Evolutionary conservation across 352 stramenopile species (phyloP).

Genomic region (Phytopythium litorale): DNA sequence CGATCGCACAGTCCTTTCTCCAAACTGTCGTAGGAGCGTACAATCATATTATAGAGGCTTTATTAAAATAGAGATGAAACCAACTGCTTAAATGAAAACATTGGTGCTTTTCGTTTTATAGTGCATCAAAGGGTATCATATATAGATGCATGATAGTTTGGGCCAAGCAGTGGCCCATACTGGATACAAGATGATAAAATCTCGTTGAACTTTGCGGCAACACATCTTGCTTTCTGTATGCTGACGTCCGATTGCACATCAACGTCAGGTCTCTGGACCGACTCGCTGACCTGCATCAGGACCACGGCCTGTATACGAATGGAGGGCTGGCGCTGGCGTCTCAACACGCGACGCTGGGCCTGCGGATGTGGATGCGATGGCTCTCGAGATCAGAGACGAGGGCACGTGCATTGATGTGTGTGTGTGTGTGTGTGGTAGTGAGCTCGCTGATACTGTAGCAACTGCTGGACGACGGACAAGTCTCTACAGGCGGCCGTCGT

Average conservation of each 20-base stretch:
- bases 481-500: conserved; percentile 35
- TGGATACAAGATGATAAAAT: not conserved
- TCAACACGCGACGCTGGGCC: not conserved
- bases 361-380: not conserved
- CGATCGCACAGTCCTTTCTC: too few relatives aligned
- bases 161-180: not conserved
- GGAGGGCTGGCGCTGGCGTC: not conserved
- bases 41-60: too few relatives aligned
- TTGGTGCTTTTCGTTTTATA: too few relatives aligned
- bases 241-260: conserved; percentile 1
- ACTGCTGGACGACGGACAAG: too few relatives aligned
- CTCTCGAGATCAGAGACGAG: not conserved
- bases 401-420: not conserved
- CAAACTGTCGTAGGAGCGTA: too few relatives aligned
- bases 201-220: not conserved
- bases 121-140: too few relatives aligned
- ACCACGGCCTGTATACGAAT: not conserved
- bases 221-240: not conserved
- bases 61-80: too few relatives aligned
- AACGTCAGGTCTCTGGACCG: not conserved
- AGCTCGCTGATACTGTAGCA: not conserved
- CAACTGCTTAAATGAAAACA: too few relatives aligned
- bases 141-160: not conserved
- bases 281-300: not conserved
- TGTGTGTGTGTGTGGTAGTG: not conserved